phyloP scores from a whole-genome alignment of 106 monocot species.

The Acanthochlamys bracteata region DNA sequence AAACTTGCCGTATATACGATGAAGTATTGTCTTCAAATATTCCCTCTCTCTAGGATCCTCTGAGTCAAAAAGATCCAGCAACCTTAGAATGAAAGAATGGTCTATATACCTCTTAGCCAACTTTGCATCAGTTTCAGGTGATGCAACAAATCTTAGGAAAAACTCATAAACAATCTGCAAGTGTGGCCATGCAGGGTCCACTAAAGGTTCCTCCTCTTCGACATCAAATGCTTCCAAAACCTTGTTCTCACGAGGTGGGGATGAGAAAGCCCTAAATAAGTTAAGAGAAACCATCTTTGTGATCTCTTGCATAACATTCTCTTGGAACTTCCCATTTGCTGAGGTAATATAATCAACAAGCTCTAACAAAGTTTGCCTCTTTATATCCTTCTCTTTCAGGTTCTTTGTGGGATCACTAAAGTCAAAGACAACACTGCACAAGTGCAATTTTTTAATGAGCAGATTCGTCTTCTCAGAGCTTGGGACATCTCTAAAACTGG shows the following conservation, averaged over 20 bases:
- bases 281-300: conserved; percentile 34
- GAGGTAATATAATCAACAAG: conserved; percentile 21
- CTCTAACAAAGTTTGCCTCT: conserved; percentile 18
- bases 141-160: conserved; percentile 37
- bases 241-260: conserved; percentile 29
- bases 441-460: conserved; percentile 12
- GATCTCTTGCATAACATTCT: conserved; percentile 20
- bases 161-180: conserved; percentile 47
- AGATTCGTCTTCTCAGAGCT: conserved; percentile 11
- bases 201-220: conserved; percentile 44
- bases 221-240: conserved; percentile 31
- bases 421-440: conserved; percentile 25
- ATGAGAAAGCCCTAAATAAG: conserved; percentile 25
- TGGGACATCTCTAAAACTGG: conserved; percentile 4
- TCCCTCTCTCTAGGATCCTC: conserved; percentile 59
- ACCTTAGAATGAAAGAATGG: conserved; percentile 35
- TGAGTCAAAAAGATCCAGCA: conserved; percentile 55
- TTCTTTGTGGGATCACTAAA: conserved; percentile 21
- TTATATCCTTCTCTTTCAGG: conserved; percentile 23
- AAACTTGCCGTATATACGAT: conserved; percentile 52
- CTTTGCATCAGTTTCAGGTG: conserved; percentile 48
- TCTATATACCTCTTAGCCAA: conserved; percentile 45
- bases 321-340: conserved; percentile 4
- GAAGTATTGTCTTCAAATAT: conserved; percentile 48
- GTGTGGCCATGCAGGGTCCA: conserved; percentile 49